Evolutionary conservation across 208 protist species (phyloP), one percentile per base, ranked within the genome.

Genomic region (Leishmania braziliensis): DNA sequence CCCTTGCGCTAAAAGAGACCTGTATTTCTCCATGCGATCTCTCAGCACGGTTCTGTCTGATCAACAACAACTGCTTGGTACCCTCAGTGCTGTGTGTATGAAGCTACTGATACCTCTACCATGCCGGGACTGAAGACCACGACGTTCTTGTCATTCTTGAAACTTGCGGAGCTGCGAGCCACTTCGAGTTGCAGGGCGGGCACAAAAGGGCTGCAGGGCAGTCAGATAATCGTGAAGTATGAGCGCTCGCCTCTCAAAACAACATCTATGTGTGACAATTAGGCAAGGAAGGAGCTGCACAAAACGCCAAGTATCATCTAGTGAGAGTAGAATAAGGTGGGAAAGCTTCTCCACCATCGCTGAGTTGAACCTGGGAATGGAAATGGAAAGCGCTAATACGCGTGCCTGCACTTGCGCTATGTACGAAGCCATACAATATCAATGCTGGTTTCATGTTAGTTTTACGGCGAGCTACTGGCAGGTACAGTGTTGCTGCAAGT

Each of bases 11-110:
- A 78, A 36, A 87, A 84, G 14, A 84, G 29, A 39, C 80, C 80
- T 23, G 78, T 78, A 48, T 87, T 87, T n/a, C 80, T 79, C 78
- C 69, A 86, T 5, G 77, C 85, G 18, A 75, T 87, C 60, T 84
- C 74, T 48, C 82, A 78, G 14, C 80, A 78, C 6, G 80, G 80
- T 4, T 60, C 62, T 70, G 75, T 80, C 1, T 78, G 56, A 43
- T 87, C 80, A 50, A 80, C 79, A 20, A 87, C 65, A 39, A 81
- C 83, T 4, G 87, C 78, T 5, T 70, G 65, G 51, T 75, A 82
- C 16, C 80, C 83, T 18, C 79, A 62, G 14, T 70, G 56, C 62
- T 89, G 78, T 54, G 81, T 26, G 56, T 87, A 68, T 75, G 70
- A 87, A 12, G 80, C 75, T 9, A 50, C 72, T 54, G 77, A 85